phyloP scores from a whole-genome alignment of 2,329 filamentous ascomycete species.

The Triangularia setosa region DNA sequence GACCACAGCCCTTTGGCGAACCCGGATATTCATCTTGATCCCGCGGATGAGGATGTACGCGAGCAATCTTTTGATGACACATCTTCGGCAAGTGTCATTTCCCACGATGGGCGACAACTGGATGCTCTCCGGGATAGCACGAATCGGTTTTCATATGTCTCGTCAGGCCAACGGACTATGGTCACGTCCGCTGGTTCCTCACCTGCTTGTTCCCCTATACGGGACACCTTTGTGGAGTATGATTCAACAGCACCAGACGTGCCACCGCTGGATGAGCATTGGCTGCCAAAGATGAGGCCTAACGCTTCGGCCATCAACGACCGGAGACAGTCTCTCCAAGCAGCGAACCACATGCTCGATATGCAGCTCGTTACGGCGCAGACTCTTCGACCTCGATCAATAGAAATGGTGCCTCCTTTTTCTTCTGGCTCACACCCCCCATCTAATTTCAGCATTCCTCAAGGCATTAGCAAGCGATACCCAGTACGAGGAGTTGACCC shows the following conservation, averaged over 20 bases:
- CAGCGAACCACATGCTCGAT: slow-evolving; percentile 42
- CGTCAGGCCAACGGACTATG: slow-evolving; percentile 57
- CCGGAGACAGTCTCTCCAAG: slow-evolving; percentile 50
- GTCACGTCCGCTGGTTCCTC: slow-evolving; percentile 58
- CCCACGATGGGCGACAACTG: slow-evolving; percentile 55
- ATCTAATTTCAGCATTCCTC: slow-evolving; percentile 53
- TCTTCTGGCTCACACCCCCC: slow-evolving; percentile 31
- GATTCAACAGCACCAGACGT: slow-evolving; percentile 28
- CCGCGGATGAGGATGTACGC: slow-evolving; percentile 29
- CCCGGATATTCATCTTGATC: slow-evolving; percentile 29
- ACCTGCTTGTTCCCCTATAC: slow-evolving; percentile 52
- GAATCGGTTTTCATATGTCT: slow-evolving; percentile 56
- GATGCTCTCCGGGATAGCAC: slow-evolving; percentile 55
- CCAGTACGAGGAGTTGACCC: slow-evolving; percentile 31
- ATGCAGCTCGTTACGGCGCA: slow-evolving; percentile 29
- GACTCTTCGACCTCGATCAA: slow-evolving; percentile 29
- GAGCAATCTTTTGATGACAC: slow-evolving; percentile 49
- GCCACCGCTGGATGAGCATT: slow-evolving; percentile 24
- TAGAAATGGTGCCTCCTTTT: slow-evolving; percentile 6
- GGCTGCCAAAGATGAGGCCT: slow-evolving; percentile 40
- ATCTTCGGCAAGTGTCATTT: slow-evolving; percentile 56
- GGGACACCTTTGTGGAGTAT: slow-evolving; percentile 47
- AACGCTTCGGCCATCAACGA: slow-evolving; percentile 50
- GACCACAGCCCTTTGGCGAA: slow-evolving; percentile 25
- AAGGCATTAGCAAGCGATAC: slow-evolving; percentile 44